Base-by-base conservation (phyloP, 2,329 filamentous ascomycete species). In the Atkinsonella hypoxylon region DNA sequence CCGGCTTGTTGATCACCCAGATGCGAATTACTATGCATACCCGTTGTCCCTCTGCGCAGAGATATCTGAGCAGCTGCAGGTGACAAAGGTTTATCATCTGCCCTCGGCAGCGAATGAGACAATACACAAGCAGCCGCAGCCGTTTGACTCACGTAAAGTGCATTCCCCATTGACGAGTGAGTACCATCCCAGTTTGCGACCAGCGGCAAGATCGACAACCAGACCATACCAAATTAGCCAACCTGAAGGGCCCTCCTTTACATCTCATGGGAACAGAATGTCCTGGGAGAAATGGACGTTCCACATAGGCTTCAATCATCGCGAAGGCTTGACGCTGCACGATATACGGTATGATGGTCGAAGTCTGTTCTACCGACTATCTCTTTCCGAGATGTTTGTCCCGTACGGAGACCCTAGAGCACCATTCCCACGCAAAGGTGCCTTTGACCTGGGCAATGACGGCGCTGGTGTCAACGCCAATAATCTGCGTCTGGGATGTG, bases 401-500 rank as follows among this genome's bases (percentile, higher is more conserved):
- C 81, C 81, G 0, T 87, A 87, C 53, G 81, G 73, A 0, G 82
- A 86, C 55, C 79, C 78, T 26, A 30, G 48, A 9, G 10, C 48
- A 9, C 48, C 48, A 3, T 50, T 36, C 20, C 2, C 73, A 82
- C 7, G 65, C 71, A 87, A 87, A 60, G 77, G 79, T 15, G 83
- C 83, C 0, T 87, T 87, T 55, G 83, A 87, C 57, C 77, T 86
- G 53, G 83, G 83, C 1, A 81, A 85, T 51, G 80, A 77, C 77
- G 2, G 81, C 85, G 0, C 81, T 80, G 0, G 82, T 1, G 72
- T 79, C 54, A 79, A 74, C 47, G 79, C 81, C 18, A 87, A 87
- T 62, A 84, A 84, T 53, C 70, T 87, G 1, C 67, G 70, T 1
- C 70, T 86, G 1, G 82, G 83, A 8, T 86, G 83, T 51, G 83